Percentiles rank a stretch among this genome's conserved stretches.
Conservation (phyloP, 2,329 filamentous ascomycete species). For the Trichoderma asperellum region DNA sequence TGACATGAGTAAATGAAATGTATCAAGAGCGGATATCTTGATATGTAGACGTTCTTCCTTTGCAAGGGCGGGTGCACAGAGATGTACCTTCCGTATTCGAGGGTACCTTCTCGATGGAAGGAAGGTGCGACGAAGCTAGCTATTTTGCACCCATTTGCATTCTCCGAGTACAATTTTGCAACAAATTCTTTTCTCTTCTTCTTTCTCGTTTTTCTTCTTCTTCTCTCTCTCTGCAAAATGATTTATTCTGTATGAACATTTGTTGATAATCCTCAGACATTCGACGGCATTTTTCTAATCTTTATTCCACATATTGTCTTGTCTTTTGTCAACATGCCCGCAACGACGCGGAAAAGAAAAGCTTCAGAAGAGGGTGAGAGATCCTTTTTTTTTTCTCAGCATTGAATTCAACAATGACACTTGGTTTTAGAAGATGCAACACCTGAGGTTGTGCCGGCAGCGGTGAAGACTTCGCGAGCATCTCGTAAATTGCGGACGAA, state of each 20-base stretch:
- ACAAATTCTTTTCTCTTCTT: not conserved
- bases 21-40: not conserved
- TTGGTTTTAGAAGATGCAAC: slow-evolving; percentile 10
- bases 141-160: too few species aligned
- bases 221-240: not conserved
- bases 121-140: slow-evolving; percentile 4
- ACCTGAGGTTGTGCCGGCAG: not conserved
- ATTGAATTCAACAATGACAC: not conserved
- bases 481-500: slow-evolving; percentile 27
- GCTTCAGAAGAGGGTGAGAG: slow-evolving; percentile 33
- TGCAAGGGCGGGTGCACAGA: not conserved
- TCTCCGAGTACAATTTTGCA: not conserved
- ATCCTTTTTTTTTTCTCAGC: not conserved
- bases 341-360: slow-evolving; percentile 37
- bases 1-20: not conserved
- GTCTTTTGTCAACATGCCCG: slow-evolving; percentile 34
- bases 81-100: not conserved
- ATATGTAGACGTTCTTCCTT: not conserved
- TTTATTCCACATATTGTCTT: not conserved
- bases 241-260: too few species aligned
- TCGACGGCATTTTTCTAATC: not conserved
- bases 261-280: not conserved
- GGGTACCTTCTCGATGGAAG: not conserved
- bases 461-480: slow-evolving; percentile 14
- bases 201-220: not conserved